These are phyloP conservation scores for Takashimella tepidaria DNA, from an alignment of 1,284 basidiomycete genomes.

Conservation along the genomic window DNA sequence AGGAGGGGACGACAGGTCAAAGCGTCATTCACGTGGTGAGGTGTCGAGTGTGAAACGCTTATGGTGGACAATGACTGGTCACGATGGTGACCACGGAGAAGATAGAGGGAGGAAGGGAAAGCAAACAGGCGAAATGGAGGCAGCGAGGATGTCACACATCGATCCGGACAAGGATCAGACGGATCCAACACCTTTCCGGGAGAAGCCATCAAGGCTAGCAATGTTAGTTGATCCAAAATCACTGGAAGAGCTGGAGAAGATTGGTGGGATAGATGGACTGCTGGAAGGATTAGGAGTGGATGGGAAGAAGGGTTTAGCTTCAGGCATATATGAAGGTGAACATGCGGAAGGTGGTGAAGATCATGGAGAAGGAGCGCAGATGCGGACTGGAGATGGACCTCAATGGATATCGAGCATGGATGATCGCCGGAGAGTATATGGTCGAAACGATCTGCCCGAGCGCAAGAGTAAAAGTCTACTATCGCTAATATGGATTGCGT, in stretches of 20 bases:
- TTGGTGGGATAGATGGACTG: slow-evolving; percentile 71
- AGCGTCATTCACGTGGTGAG: slow-evolving; percentile 1
- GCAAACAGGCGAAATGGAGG: slow-evolving; percentile 27
- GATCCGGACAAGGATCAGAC: slow-evolving; percentile 55
- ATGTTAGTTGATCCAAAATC: slow-evolving; percentile 75
- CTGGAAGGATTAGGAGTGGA: slow-evolving; percentile 71
- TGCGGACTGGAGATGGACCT: slow-evolving; percentile 42
- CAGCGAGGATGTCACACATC: slow-evolving; percentile 38
- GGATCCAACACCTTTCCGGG: slow-evolving; percentile 65
- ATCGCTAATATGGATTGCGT: slow-evolving; percentile 84
- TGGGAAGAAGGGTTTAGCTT: slow-evolving; percentile 53
- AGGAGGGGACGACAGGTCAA: slow-evolving; percentile 10
- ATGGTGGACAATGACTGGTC: neutral
- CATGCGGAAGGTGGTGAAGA: slow-evolving; percentile 20
- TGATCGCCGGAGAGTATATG: slow-evolving; percentile 70
- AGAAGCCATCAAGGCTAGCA: slow-evolving; percentile 72
- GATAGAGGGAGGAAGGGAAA: slow-evolving; percentile 8
- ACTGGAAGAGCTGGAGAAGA: slow-evolving; percentile 59
- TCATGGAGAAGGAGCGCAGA: slow-evolving; percentile 18
- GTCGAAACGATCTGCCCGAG: slow-evolving; percentile 73
- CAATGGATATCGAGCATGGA: slow-evolving; percentile 58
- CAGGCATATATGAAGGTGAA: slow-evolving; percentile 9
- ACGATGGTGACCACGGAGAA: neutral
- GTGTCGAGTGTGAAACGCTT: neutral
- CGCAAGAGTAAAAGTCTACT: slow-evolving; percentile 74